A percentile compares a stretch with the other conserved stretches of the same genome.
Conservation (phyloP, 2,329 filamentous ascomycete genomes). For the Talaromyces sp. region DNA sequence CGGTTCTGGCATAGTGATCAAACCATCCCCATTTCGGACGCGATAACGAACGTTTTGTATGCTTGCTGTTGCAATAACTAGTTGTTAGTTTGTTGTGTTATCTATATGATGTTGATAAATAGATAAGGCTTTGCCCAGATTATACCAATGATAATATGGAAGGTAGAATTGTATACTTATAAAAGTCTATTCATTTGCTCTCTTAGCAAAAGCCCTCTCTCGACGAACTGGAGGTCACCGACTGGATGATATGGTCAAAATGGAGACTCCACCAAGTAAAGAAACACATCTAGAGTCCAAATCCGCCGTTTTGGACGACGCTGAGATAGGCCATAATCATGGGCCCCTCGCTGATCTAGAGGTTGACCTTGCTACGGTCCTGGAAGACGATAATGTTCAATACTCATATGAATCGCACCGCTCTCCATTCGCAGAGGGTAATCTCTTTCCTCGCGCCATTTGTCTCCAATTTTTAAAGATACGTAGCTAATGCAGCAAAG, state of each 20-base stretch:
- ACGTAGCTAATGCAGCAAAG: constrained; percentile 6
- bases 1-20: not conserved
- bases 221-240: too few species aligned
- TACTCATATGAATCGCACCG: constrained; percentile 26
- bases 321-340: constrained; percentile 10
- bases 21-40: not conserved
- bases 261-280: not conserved
- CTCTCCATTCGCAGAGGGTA: constrained; percentile 27
- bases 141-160: too few species aligned
- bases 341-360: constrained; percentile 17
- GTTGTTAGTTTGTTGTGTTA: not conserved
- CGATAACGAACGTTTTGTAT: not conserved
- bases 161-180: not conserved
- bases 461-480: not conserved
- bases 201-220: not conserved
- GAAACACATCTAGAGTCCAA: constrained; percentile 9
- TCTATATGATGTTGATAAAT: not conserved
- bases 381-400: constrained; percentile 15
- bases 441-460: not conserved
- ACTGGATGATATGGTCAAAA: not conserved
- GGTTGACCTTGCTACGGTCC: constrained; percentile 14
- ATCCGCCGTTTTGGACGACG: constrained; percentile 2
- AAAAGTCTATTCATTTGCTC: not conserved
- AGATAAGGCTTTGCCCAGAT: not conserved
- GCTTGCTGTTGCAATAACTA: not conserved